These are phyloP conservation scores for Podila epigama DNA, from an alignment of 192 early-diverging fungal genomes.

Conservation along the genomic window DNA sequence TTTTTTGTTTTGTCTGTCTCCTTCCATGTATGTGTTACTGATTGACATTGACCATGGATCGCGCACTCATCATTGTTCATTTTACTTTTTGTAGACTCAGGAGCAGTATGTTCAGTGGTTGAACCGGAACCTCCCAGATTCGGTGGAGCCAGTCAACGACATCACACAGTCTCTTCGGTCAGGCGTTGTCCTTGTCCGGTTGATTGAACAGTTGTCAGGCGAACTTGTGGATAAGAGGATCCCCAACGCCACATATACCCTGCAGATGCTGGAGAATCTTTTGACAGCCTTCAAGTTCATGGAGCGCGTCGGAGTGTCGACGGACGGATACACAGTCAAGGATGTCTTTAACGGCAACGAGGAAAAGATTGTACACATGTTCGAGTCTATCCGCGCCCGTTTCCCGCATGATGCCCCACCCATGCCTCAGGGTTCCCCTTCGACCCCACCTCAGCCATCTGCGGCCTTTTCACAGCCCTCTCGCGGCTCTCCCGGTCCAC, in stretches of 20 bases:
- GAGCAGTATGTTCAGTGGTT: slow-evolving; percentile 54
- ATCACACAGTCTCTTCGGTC: slow-evolving; percentile 51
- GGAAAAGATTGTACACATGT: slow-evolving; percentile 27
- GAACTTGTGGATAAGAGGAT: slow-evolving; percentile 49
- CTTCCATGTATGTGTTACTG: no score
- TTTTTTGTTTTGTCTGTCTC: no score
- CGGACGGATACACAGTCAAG: slow-evolving; percentile 59
- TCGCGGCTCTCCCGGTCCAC: background rate
- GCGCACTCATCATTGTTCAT: background rate
- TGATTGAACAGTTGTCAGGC: slow-evolving; percentile 51
- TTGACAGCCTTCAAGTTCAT: slow-evolving; percentile 60
- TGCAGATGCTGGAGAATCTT: slow-evolving; percentile 56
- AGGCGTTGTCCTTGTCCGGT: slow-evolving; percentile 51
- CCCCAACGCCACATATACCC: slow-evolving; percentile 48
- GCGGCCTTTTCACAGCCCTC: background rate
- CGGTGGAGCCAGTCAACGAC: slow-evolving; percentile 38
- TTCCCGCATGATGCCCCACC: slow-evolving; percentile 14
- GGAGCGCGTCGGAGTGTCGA: slow-evolving; percentile 55
- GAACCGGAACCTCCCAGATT: slow-evolving; percentile 47
- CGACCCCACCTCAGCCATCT: background rate
- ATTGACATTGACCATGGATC: no score
- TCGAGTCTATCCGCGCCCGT: slow-evolving; percentile 12
- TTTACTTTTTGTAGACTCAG: slow-evolving; percentile 17
- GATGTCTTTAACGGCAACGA: slow-evolving; percentile 40
- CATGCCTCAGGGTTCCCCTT: background rate